phyloP scores from a whole-genome alignment of 2,329 filamentous ascomycete genomes.

The Fusarium bulbicola region DNA sequence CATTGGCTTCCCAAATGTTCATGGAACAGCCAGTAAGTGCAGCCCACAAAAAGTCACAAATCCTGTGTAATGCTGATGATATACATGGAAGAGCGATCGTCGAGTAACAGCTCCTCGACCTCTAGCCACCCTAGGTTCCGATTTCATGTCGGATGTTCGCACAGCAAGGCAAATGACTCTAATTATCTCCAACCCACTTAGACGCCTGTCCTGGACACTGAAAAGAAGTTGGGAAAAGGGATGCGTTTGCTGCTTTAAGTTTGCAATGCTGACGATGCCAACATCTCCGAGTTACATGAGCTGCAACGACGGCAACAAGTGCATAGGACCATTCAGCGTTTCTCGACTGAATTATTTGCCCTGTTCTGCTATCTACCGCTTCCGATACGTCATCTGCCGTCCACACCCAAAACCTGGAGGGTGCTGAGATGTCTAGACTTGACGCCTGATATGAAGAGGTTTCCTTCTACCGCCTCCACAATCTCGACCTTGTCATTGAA shows the following conservation, averaged over 20 bases:
- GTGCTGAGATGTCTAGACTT: background rate
- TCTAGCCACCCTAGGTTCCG: background rate
- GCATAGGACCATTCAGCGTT: too few species aligned
- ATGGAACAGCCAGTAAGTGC: background rate
- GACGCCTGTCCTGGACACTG: too few species aligned
- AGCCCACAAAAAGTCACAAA: accelerated
- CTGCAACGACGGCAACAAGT: background rate
- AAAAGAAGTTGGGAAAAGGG: background rate
- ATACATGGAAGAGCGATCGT: background rate
- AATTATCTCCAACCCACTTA: background rate
- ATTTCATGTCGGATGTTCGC: background rate
- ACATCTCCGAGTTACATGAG: background rate
- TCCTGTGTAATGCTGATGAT: background rate
- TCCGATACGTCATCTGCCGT: accelerated
- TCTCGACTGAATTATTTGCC: accelerated
- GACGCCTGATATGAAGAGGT: background rate
- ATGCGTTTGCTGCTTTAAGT: too few species aligned
- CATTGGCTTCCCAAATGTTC: background rate
- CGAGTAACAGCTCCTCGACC: too few species aligned
- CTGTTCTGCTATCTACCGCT: background rate
- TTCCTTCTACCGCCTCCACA: background rate
- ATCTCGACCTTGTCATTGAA: background rate
- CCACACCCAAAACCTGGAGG: background rate
- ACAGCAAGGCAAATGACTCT: background rate
- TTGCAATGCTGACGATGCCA: background rate